Base-by-base conservation (phyloP, 2,329 filamentous ascomycete species). In the Cercospora brassicicola region DNA sequence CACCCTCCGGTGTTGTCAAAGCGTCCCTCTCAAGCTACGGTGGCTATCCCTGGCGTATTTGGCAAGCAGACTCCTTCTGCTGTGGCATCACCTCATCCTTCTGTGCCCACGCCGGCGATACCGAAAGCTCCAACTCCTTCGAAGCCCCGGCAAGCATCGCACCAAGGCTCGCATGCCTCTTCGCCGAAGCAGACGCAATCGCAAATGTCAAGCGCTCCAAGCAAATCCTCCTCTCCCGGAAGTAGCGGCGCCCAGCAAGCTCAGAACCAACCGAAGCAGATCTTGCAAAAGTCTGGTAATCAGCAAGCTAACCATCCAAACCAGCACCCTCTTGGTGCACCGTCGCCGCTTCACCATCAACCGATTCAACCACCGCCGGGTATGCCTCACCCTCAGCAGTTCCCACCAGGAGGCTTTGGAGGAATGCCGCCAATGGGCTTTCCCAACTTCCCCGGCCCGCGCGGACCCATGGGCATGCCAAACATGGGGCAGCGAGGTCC, bases 71-170 rank as follows among this genome's bases (percentile, higher is more conserved):
- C 82, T 23, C 79, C 81, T 33, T 81, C 82, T 15, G 81, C 81
- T 67, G 85, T 90, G 71, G 88, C 89, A 59, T 97, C 94, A 15
- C 94, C 94, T 7, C 92, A 93, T 77, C 87, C 94, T 61, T 83
- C 90, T 30, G 85, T 92, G 69, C 91, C 91, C 9, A 95, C 92
- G 36, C 94, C 95, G 7, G 90, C 89, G 28, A 81, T 96, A 57
- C 89, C 93, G 11, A 97, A 97, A 78, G 89, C 90, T 20, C 89
- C 93, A 4, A 94, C 92, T 11, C 92, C 93, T 8, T 90, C 89
- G 71, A 90, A 91, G 70, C 86, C 89, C 42, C 89, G 92, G 65
- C 91, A 94, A 69, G 82, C 88, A 57, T 95, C 93, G 8, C 92
- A 96, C 71, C 93, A 95, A 77, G 90, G 89, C 28, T 88, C 88